Conservation (phyloP, 495 filamentous ascomycete genomes). For the Penicillium cinerascens region DNA sequence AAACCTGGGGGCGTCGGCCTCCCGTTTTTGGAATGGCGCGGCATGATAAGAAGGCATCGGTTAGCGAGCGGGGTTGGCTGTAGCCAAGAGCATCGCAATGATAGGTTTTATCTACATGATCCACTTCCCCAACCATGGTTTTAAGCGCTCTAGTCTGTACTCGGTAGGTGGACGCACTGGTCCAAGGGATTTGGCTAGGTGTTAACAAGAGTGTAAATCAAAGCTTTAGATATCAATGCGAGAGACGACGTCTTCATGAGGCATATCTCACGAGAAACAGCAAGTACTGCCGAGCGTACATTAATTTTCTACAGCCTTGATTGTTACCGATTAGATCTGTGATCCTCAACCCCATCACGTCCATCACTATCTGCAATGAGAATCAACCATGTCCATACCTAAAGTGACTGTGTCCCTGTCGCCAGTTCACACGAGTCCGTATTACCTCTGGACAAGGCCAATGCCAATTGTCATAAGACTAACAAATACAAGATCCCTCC, state of each 20-base stretch:
- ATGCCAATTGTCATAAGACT: neutral
- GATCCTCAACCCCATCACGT: neutral
- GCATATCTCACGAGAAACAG: neutral
- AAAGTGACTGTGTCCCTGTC: conserved; percentile 4
- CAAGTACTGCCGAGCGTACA: neutral
- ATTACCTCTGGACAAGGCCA: neutral
- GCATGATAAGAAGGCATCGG: neutral
- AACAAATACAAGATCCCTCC: conserved; percentile 3
- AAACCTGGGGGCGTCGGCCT: neutral
- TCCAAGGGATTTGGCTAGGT: neutral
- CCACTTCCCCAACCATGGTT: neutral
- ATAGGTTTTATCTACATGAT: neutral
- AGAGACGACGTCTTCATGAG: neutral
- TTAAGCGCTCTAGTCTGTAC: neutral
- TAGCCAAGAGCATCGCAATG: neutral
- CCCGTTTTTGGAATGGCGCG: neutral
- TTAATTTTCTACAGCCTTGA: neutral
- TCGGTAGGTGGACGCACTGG: neutral
- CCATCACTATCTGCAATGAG: neutral
- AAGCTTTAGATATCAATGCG: neutral
- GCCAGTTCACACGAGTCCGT: conserved; percentile 7
- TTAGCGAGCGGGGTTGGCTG: neutral
- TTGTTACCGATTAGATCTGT: neutral
- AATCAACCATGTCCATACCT: neutral
- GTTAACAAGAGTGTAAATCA: neutral